phyloP scores from a whole-genome alignment of 345 rosid species.

The Sisymbrium irio region DNA sequence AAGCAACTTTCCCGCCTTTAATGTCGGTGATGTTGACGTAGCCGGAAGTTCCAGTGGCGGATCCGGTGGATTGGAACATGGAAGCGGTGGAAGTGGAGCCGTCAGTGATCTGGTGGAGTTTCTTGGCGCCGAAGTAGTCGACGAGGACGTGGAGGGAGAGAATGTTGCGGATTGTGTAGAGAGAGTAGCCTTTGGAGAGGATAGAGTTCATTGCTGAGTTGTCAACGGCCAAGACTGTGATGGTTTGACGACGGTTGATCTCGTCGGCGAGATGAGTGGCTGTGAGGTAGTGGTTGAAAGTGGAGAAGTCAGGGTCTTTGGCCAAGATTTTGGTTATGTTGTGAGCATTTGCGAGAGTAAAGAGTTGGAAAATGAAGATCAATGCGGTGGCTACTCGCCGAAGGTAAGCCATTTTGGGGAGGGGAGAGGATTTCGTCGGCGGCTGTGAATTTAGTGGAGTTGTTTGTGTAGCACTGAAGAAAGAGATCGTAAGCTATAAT shows the following conservation, averaged over 20 bases:
- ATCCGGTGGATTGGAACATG: constrained; percentile 89
- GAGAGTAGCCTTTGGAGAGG: constrained; percentile 58
- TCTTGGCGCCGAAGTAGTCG: constrained; percentile 89
- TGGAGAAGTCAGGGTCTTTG: constrained; percentile 71
- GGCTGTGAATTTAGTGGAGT: not conserved
- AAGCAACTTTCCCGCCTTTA: constrained; percentile 85
- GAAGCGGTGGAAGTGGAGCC: constrained; percentile 70
- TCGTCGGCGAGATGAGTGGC: constrained; percentile 78
- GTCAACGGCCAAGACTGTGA: constrained; percentile 85
- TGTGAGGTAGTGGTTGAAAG: constrained; percentile 93
- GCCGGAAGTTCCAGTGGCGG: constrained; percentile 81
- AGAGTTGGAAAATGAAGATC: constrained; percentile 24
- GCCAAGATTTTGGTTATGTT: constrained; percentile 80
- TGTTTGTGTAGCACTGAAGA: not conserved
- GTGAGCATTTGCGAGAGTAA: constrained; percentile 48
- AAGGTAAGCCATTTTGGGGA: constrained; percentile 19
- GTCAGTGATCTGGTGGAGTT: constrained; percentile 78
- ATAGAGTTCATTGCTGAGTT: constrained; percentile 73
- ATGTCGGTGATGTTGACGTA: constrained; percentile 76
- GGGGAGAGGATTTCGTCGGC: not conserved
- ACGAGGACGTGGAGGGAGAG: constrained; percentile 87
- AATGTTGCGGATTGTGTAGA: constrained; percentile 70
- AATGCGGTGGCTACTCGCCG: constrained; percentile 22
- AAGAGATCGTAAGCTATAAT: not conserved
- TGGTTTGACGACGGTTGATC: constrained; percentile 79